phyloP scores from a whole-genome alignment of 371 early-diverging fungal genomes.

The Conidiobolus incongruus region DNA sequence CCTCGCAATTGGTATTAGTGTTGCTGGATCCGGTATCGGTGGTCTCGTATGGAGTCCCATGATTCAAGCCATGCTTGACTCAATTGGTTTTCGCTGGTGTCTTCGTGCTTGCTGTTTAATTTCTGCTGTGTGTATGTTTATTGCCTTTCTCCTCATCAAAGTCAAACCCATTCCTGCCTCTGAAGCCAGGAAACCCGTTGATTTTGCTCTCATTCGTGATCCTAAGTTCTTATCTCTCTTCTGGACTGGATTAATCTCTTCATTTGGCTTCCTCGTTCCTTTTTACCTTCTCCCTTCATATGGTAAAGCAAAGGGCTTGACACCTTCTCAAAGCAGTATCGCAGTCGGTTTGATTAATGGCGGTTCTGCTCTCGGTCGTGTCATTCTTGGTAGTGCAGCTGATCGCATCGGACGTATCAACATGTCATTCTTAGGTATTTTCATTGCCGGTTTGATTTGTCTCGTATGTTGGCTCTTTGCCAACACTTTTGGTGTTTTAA shows the following conservation, averaged over 20 bases:
- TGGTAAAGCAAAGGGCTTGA: conserved; percentile 9
- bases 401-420: conserved; percentile 35
- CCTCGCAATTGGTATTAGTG: conserved; percentile 50
- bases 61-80: conserved; percentile 15
- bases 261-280: conserved; percentile 13
- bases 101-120: conserved; percentile 8
- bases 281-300: conserved; percentile 8
- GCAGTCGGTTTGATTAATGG: conserved; percentile 16
- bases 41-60: conserved; percentile 27
- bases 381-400: conserved; percentile 10
- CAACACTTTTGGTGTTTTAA: conserved; percentile 14
- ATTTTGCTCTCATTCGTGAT: conserved; percentile 9
- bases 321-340: conserved; percentile 14
- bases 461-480: conserved; percentile 36
- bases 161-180: no score
- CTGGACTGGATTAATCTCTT: conserved; percentile 3
- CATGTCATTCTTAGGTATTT: conserved; percentile 16
- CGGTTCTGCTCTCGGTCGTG: conserved; percentile 10
- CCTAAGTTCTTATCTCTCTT: conserved; percentile 8
- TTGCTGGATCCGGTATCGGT: conserved; percentile 42
- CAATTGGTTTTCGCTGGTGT: conserved; percentile 17
- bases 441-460: conserved; percentile 18
- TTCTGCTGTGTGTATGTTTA: conserved; percentile 10
- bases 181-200: conserved; percentile 1
- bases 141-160: conserved; percentile 8